phyloP scores from a whole-genome alignment of 1,139 yeast species.

The Saccharomyces pastorianus region DNA sequence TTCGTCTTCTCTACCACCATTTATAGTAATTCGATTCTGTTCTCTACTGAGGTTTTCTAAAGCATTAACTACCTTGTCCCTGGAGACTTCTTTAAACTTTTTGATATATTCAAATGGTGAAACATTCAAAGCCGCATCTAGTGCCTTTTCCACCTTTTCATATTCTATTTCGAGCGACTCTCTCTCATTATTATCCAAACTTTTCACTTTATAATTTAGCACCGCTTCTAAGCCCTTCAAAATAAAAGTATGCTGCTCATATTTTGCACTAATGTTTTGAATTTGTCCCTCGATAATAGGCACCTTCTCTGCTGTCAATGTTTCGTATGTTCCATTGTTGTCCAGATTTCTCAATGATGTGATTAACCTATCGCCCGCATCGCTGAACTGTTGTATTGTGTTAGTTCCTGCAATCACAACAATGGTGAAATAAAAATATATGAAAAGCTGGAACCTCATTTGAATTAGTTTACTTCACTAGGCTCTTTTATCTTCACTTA shows the following conservation, averaged over 20 bases:
- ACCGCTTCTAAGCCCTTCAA: background rate
- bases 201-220: background rate
- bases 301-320: background rate
- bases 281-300: background rate
- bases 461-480: background rate
- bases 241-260: background rate
- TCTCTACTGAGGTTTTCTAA: background rate
- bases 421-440: background rate
- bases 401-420: background rate
- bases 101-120: background rate
- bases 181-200: background rate
- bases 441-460: background rate
- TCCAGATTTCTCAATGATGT: background rate
- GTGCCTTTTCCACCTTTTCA: background rate
- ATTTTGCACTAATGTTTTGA: background rate
- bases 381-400: background rate
- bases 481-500: background rate
- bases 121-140: background rate
- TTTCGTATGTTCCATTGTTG: background rate
- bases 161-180: background rate
- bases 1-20: background rate
- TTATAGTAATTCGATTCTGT: background rate
- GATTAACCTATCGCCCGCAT: background rate
- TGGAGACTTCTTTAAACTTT: background rate
- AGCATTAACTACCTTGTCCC: background rate